Percentiles rank a stretch among this genome's conserved stretches.
phyloP scores from a whole-genome alignment of 208 protist genomes.

The Acanthamoeba triangularis region DNA sequence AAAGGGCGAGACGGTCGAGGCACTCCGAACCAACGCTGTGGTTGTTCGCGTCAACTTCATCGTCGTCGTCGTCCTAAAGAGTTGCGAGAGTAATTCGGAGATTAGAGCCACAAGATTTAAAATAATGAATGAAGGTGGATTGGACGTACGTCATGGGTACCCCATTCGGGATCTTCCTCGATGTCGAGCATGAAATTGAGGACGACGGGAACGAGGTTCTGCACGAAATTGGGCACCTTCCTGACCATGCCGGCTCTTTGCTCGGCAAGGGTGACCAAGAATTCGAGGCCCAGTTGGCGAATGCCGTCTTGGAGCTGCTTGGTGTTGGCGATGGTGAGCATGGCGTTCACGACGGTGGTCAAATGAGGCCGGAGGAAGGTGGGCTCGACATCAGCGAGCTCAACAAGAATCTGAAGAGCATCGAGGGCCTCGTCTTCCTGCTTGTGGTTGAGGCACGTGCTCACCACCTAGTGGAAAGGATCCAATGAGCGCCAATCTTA shows the following conservation, averaged over 20 bases:
- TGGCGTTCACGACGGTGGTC: slow-evolving; percentile 70
- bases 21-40: slow-evolving; percentile 87
- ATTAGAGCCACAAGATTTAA: neutral
- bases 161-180: slow-evolving; percentile 82
- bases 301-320: slow-evolving; percentile 83
- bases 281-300: slow-evolving; percentile 89
- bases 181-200: slow-evolving; percentile 87
- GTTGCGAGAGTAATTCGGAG: neutral
- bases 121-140: neutral
- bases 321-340: slow-evolving; percentile 82
- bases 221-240: slow-evolving; percentile 81
- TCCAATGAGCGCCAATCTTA: neutral
- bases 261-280: slow-evolving; percentile 89
- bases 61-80: slow-evolving; percentile 77
- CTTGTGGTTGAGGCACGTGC: slow-evolving; percentile 58
- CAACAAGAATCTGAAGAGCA: slow-evolving; percentile 85
- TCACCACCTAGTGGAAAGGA: slow-evolving; percentile 64
- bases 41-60: slow-evolving; percentile 82
- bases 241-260: slow-evolving; percentile 82
- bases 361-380: slow-evolving; percentile 81
- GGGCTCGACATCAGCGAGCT: slow-evolving; percentile 84
- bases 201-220: slow-evolving; percentile 79
- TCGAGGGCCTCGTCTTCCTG: slow-evolving; percentile 81
- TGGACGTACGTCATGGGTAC: slow-evolving; percentile 67
- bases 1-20: slow-evolving; percentile 90